phyloP scores from a whole-genome alignment of 306 rosid genomes.

The Cucurbita moschata region DNA sequence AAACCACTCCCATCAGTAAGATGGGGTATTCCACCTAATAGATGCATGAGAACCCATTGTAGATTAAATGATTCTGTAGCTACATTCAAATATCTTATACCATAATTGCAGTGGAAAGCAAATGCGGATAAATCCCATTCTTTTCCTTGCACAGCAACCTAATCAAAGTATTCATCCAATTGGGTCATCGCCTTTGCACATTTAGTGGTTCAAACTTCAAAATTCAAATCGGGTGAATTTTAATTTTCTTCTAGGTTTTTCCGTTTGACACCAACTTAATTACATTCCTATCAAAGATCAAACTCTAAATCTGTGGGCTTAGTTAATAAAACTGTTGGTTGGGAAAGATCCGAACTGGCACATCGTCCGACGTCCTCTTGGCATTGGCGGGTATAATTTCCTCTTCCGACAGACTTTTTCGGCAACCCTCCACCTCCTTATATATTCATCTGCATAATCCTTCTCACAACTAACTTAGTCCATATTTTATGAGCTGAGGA shows the following conservation, averaged over 20 bases:
- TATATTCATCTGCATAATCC: background rate
- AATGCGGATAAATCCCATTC: background rate
- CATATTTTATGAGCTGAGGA: background rate
- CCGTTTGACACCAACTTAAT: background rate
- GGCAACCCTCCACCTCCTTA: background rate
- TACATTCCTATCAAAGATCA: background rate
- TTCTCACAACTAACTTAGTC: background rate
- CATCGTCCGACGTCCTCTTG: background rate
- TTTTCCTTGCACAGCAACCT: background rate
- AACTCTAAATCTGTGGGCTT: background rate
- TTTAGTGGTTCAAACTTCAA: background rate
- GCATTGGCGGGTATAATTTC: background rate
- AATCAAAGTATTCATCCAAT: background rate
- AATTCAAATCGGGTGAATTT: background rate
- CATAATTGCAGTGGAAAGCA: background rate
- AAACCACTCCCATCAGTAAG: background rate
- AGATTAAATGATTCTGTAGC: background rate
- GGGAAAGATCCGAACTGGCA: background rate
- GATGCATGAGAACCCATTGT: background rate
- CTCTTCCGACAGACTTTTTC: background rate
- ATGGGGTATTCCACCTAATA: background rate
- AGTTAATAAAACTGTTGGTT: background rate
- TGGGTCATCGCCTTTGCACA: background rate
- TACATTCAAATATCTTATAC: background rate
- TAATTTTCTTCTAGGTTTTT: background rate